These are phyloP conservation scores for Euphorbia pulcherrima DNA, from an alignment of 345 rosid species.

Conservation along the genomic window DNA sequence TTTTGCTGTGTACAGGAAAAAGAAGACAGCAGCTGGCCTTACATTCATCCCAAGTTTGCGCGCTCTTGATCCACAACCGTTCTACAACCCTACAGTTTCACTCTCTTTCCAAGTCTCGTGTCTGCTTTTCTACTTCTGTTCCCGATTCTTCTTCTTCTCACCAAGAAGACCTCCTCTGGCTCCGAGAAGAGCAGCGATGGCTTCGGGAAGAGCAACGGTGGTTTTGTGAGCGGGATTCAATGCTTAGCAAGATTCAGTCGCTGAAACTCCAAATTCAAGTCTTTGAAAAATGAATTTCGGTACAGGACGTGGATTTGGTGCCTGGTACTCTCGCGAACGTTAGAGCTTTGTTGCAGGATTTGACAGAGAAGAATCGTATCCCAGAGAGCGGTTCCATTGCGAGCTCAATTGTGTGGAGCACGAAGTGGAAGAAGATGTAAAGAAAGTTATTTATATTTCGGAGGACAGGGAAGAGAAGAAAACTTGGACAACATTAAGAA, in stretches of 20 bases:
- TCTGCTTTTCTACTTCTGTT: slow-evolving; percentile 45
- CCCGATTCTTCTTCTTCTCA: too few relatives aligned
- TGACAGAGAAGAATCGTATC: slow-evolving; percentile 61
- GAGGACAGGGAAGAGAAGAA: slow-evolving; percentile 27
- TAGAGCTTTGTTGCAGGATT: slow-evolving; percentile 47
- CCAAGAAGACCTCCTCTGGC: slow-evolving; percentile 60
- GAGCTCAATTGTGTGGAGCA: slow-evolving; percentile 45
- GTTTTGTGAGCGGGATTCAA: slow-evolving; percentile 65
- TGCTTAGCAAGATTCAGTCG: slow-evolving; percentile 50
- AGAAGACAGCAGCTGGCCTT: too few relatives aligned
- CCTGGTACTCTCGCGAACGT: slow-evolving; percentile 43
- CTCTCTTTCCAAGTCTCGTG: slow-evolving; percentile 27
- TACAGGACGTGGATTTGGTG: slow-evolving; percentile 27
- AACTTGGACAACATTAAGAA: slow-evolving; percentile 43
- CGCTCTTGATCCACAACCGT: slow-evolving; percentile 12
- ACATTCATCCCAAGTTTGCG: too few relatives aligned
- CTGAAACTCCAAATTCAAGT: slow-evolving; percentile 56
- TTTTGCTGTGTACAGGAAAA: too few relatives aligned
- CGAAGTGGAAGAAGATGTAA: slow-evolving; percentile 25
- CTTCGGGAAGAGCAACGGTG: slow-evolving; percentile 92
- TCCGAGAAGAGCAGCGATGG: slow-evolving; percentile 90
- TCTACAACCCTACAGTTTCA: background rate
- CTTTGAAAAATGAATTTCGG: slow-evolving; percentile 38
- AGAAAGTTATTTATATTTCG: slow-evolving; percentile 37
- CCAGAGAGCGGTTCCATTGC: slow-evolving; percentile 44